Evolutionary conservation across 2,329 filamentous ascomycete species (phyloP).

Genomic region (Fulvia fulva): DNA sequence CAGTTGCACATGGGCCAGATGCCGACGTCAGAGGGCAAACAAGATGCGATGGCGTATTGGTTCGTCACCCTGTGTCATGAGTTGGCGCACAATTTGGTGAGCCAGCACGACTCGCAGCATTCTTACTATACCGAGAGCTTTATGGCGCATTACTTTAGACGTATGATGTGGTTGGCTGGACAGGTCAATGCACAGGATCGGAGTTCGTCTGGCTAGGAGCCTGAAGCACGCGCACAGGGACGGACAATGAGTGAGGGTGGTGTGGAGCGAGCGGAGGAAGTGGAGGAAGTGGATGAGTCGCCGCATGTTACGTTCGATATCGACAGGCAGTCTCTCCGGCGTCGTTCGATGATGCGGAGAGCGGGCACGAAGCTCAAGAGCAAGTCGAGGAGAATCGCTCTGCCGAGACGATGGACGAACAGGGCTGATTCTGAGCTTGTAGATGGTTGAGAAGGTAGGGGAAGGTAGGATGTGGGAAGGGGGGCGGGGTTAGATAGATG

Average conservation of each 20-base stretch:
- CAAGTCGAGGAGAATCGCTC: constrained; percentile 11
- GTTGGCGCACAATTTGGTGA: constrained; percentile 87
- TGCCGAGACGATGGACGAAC: neutral
- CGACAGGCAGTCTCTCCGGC: neutral
- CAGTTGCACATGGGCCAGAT: constrained; percentile 62
- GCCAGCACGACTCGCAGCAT: constrained; percentile 71
- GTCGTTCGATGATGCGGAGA: neutral
- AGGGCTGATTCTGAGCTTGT: neutral
- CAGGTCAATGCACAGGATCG: constrained; percentile 12
- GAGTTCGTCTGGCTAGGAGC: neutral
- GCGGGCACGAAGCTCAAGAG: constrained; percentile 1
- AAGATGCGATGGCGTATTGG: constrained; percentile 80
- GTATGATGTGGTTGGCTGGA: constrained; percentile 51
- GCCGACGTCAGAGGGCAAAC: constrained; percentile 48
- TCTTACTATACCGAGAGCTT: constrained; percentile 83
- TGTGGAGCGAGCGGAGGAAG: neutral
- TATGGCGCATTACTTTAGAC: constrained; percentile 70
- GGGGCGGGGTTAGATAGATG: neutral
- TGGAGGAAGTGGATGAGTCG: no score
- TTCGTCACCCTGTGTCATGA: constrained; percentile 96
- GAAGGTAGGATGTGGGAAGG: no score
- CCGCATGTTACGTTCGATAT: neutral
- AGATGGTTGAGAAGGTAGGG: no score
- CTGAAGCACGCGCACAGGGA: neutral
- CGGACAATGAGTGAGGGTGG: neutral